phyloP scores from a whole-genome alignment of 805 yeast species.

The Maudiozyma bulderi region DNA sequence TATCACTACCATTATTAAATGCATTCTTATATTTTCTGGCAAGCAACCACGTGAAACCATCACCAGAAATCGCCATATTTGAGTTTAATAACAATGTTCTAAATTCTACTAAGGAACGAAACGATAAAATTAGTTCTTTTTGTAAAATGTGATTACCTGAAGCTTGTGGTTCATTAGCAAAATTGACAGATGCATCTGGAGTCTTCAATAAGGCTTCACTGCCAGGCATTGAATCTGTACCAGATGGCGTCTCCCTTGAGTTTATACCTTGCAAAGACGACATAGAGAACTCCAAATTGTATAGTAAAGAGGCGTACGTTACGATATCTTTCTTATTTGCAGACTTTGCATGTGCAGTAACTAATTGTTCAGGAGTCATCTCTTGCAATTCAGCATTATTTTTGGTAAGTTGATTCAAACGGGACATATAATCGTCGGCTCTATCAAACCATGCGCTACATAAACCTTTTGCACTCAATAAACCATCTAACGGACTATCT shows the following conservation, averaged over 20 bases:
- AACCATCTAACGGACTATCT: conserved; percentile 37
- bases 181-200: conserved; percentile 30
- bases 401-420: conserved; percentile 31
- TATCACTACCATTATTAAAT: conserved; percentile 3
- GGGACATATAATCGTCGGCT: conserved; percentile 31
- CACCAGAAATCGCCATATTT: conserved; percentile 68
- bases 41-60: conserved; percentile 85
- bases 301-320: conserved; percentile 33
- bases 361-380: conserved; percentile 18
- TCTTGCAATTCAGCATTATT: conserved; percentile 13
- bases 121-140: conserved; percentile 29
- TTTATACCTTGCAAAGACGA: conserved; percentile 23
- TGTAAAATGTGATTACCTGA: conserved; percentile 1
- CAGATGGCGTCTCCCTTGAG: conserved; percentile 4
- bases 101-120: conserved; percentile 73
- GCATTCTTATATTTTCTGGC: conserved; percentile 34
- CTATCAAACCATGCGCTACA: conserved; percentile 43
- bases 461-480: conserved; percentile 39
- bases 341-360: conserved; percentile 24
- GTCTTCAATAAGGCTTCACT: conserved; percentile 31
- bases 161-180: conserved; percentile 15
- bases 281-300: conserved; percentile 32
- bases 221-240: conserved; percentile 8
- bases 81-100: conserved; percentile 59
- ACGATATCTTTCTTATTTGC: conserved; percentile 26